Conservation (phyloP, 345 rosid genomes). For the Lumnitzera racemosa region DNA sequence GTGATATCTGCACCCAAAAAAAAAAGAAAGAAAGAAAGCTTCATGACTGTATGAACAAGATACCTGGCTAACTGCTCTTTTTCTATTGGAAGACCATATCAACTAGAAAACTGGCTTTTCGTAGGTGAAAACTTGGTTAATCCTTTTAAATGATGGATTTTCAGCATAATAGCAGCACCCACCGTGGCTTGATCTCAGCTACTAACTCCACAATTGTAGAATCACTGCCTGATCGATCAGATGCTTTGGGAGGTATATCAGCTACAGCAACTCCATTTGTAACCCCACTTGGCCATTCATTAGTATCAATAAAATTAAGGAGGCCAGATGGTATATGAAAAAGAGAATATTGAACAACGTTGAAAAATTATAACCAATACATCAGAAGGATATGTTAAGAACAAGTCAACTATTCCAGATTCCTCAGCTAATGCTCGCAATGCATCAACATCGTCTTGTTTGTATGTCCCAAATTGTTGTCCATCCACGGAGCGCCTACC, state of each 20-base stretch:
- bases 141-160: too few species aligned
- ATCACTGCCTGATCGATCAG: slow-evolving; percentile 54
- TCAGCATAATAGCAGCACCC: slow-evolving; percentile 4
- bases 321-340: slow-evolving; percentile 13
- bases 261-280: slow-evolving; percentile 45
- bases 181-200: slow-evolving; percentile 91
- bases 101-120: neutral
- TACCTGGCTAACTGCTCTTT: neutral
- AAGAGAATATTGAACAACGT: neutral
- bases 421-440: slow-evolving; percentile 93
- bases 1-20: slow-evolving; percentile 51
- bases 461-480: slow-evolving; percentile 65
- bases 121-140: too few species aligned
- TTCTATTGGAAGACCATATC: neutral
- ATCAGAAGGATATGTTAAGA: slow-evolving; percentile 69
- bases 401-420: slow-evolving; percentile 68
- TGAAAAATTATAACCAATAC: neutral
- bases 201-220: slow-evolving; percentile 56
- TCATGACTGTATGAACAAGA: neutral
- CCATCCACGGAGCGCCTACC: slow-evolving; percentile 52
- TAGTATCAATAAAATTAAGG: slow-evolving; percentile 54
- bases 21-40: slow-evolving; percentile 7
- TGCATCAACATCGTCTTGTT: slow-evolving; percentile 79
- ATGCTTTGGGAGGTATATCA: slow-evolving; percentile 43
- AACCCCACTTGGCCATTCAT: slow-evolving; percentile 89